Conservation (phyloP, 2,329 filamentous ascomycete species). For the Emergomyces africanus region DNA sequence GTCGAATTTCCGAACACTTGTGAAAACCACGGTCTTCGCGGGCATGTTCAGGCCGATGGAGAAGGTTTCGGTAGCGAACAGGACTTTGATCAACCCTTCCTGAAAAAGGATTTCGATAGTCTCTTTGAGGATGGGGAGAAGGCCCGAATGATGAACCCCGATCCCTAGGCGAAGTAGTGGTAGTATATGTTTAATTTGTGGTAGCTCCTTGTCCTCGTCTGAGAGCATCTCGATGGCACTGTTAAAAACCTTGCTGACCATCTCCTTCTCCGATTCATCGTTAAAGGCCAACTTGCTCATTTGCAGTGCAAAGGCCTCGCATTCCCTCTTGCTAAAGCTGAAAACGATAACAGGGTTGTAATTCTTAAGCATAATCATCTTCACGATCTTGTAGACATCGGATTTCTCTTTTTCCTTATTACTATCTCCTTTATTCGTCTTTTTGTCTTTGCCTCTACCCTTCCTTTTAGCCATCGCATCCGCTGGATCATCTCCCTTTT, state of each 20-base stretch:
- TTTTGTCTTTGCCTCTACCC: conserved; percentile 86
- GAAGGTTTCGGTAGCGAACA: conserved; percentile 97
- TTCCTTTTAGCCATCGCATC: conserved; percentile 69
- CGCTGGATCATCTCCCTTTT: conserved; percentile 69
- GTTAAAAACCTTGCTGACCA: conserved; percentile 88
- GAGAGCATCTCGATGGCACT: conserved; percentile 88
- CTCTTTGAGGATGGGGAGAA: conserved; percentile 92
- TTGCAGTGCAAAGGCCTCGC: conserved; percentile 76
- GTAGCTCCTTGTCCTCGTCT: conserved; percentile 76
- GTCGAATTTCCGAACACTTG: conserved; percentile 89
- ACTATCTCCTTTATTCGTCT: conserved; percentile 73
- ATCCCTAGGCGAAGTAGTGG: conserved; percentile 84
- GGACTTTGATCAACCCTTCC: conserved; percentile 91
- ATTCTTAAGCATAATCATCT: conserved; percentile 96
- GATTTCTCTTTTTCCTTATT: conserved; percentile 51
- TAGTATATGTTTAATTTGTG: conserved; percentile 82
- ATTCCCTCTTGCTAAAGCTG: conserved; percentile 97
- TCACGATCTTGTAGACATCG: conserved; percentile 95
- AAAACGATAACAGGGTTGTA: conserved; percentile 99
- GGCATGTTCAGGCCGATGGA: conserved; percentile 99
- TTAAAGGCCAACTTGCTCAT: conserved; percentile 88
- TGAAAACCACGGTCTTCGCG: conserved; percentile 98
- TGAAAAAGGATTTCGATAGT: conserved; percentile 99
- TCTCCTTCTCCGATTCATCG: conserved; percentile 84
- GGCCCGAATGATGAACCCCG: conserved; percentile 90